A percentile compares a stretch with the other conserved stretches of the same genome.
phyloP scores from a whole-genome alignment of 2,329 filamentous ascomycete genomes.

The Aspergillus versicolor region DNA sequence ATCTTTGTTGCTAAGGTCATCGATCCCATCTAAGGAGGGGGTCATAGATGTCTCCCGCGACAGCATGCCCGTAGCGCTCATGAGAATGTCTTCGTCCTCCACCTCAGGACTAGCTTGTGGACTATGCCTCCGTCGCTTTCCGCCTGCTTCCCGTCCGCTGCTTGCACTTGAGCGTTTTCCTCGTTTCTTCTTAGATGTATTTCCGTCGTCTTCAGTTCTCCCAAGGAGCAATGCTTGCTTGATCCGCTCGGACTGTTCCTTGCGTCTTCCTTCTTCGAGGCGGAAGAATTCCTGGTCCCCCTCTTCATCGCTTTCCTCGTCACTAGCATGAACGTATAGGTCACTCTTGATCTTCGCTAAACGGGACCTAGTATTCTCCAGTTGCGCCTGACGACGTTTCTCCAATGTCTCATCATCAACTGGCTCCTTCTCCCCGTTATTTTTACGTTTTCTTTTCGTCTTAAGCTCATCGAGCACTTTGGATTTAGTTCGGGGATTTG shows the following conservation, averaged over 20 bases:
- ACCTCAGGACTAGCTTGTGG: slow-evolving; percentile 11
- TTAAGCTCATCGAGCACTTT: slow-evolving; percentile 59
- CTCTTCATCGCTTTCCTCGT: slow-evolving; percentile 85
- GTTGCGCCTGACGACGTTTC: slow-evolving; percentile 61
- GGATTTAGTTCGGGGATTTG: slow-evolving; percentile 47
- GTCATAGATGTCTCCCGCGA: slow-evolving; percentile 18
- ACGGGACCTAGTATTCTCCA: slow-evolving; percentile 73
- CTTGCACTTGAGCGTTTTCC: slow-evolving; percentile 30
- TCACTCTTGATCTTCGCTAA: slow-evolving; percentile 78
- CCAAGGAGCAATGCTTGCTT: slow-evolving; percentile 49
- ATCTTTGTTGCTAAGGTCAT: background rate
- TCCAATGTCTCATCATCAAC: slow-evolving; percentile 61
- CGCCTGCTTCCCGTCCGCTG: slow-evolving; percentile 18
- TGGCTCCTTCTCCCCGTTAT: slow-evolving; percentile 52
- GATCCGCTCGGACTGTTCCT: slow-evolving; percentile 53
- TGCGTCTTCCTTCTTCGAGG: slow-evolving; percentile 66
- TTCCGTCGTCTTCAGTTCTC: slow-evolving; percentile 27
- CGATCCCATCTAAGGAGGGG: background rate
- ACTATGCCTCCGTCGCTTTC: slow-evolving; percentile 32
- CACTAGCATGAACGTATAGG: slow-evolving; percentile 75
- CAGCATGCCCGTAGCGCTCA: slow-evolving; percentile 24
- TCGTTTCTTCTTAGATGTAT: slow-evolving; percentile 25
- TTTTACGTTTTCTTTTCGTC: slow-evolving; percentile 54
- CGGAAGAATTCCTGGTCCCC: slow-evolving; percentile 74
- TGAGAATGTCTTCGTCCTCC: slow-evolving; percentile 33